These are phyloP conservation scores for Zygoascus sp. DNA, from an alignment of 1,139 yeast species.

Conservation along the genomic window DNA sequence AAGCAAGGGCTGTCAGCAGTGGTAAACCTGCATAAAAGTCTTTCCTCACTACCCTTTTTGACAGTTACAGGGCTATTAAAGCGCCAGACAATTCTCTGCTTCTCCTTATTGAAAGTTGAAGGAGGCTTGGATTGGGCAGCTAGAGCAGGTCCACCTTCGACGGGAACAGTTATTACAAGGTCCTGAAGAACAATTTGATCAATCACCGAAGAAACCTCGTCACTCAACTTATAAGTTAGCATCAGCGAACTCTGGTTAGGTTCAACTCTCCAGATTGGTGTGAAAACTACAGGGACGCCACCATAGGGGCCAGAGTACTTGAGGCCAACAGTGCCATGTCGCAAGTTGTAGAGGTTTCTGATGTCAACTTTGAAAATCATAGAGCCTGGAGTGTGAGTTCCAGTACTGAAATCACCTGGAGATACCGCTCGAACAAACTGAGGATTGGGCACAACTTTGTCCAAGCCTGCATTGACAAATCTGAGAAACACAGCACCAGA, in stretches of 20 bases:
- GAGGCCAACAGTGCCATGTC: conserved; percentile 50
- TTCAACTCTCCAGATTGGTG: conserved; percentile 88
- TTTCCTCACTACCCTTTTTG: conserved; percentile 62
- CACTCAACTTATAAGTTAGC: conserved; percentile 60
- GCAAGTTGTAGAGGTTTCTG: conserved; percentile 12
- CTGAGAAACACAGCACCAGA: conserved; percentile 14
- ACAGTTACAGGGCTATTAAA: conserved; percentile 49
- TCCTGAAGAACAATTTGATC: conserved; percentile 44
- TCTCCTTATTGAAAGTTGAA: conserved; percentile 82
- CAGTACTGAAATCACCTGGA: conserved; percentile 9
- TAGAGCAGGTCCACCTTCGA: conserved; percentile 45
- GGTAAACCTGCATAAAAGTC: conserved; percentile 37
- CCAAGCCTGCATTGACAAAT: conserved; percentile 15
- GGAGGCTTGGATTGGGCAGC: conserved; percentile 87
- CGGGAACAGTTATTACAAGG: conserved; percentile 59
- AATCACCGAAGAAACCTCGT: conserved; percentile 39
- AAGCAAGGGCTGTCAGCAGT: conserved; percentile 32
- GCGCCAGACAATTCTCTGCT: conserved; percentile 83
- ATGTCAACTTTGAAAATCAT: conserved; percentile 15
- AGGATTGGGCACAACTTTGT: conserved; percentile 25
- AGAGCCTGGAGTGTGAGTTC: conserved; percentile 12
- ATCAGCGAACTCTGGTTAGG: conserved; percentile 79
- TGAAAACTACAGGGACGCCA: conserved; percentile 57
- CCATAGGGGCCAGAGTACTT: conserved; percentile 54
- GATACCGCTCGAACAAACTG: conserved; percentile 18